Conservation (phyloP, 192 early-diverging fungal genomes). For the Geranomyces michiganensis region DNA sequence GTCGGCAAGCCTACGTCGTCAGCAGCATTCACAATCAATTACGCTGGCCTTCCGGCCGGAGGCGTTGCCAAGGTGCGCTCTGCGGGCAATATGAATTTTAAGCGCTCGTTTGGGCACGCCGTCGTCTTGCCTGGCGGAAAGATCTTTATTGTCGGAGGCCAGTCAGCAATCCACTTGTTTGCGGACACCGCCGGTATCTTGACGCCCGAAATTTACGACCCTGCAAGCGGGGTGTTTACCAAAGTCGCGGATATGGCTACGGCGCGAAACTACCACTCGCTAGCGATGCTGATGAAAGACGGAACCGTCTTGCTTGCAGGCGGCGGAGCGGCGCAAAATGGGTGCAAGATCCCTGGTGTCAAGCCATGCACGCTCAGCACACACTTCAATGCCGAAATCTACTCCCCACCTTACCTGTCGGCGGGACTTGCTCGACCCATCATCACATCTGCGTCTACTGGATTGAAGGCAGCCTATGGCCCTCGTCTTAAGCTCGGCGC, state of each 20-base stretch:
- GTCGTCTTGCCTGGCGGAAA: constrained; percentile 17
- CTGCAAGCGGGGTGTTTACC: not conserved
- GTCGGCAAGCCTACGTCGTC: constrained; percentile 3
- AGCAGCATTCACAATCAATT: constrained; percentile 10
- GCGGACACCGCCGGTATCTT: not conserved
- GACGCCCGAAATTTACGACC: constrained; percentile 1
- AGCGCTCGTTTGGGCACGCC: not conserved
- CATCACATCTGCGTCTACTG: not conserved
- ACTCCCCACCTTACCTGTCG: constrained; percentile 11
- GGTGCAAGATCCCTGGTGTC: constrained; percentile 5
- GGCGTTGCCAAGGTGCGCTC: not conserved
- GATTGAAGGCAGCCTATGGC: not conserved
- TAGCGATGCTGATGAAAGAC: constrained; percentile 3
- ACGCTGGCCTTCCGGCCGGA: not conserved
- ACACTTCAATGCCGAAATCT: constrained; percentile 18
- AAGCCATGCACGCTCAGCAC: not conserved
- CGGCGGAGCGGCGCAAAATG: not conserved
- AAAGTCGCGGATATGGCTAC: not conserved
- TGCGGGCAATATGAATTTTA: constrained; percentile 2
- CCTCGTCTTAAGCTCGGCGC: not conserved
- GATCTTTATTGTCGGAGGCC: constrained; percentile 19
- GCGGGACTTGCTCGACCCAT: not conserved
- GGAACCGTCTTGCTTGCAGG: constrained; percentile 3
- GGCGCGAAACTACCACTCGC: constrained; percentile 5
- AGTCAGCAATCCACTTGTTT: constrained; percentile 1